Conservation (phyloP, 1,139 yeast species). For the Arxiozyma bovina region DNA sequence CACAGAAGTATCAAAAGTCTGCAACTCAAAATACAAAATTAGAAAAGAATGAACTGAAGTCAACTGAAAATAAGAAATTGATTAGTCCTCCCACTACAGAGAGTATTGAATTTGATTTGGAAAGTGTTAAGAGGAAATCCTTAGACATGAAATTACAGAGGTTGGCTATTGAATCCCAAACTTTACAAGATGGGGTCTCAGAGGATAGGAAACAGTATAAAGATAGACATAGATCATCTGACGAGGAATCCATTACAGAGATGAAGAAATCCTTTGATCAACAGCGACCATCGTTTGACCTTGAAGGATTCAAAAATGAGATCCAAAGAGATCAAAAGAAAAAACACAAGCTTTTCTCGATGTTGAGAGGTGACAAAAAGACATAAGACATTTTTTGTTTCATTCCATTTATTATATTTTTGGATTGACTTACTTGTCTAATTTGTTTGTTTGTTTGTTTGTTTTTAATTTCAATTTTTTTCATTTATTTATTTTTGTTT, state of each 20-base stretch:
- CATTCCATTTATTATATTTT: neutral
- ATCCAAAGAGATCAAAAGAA: constrained; percentile 10
- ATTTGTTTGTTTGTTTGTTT: no score
- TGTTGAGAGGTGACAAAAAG: constrained; percentile 19
- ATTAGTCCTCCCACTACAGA: constrained; percentile 20
- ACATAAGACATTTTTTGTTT: neutral
- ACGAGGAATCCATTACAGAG: neutral
- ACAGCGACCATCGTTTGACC: constrained; percentile 25
- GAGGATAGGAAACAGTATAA: neutral
- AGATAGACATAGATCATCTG: neutral
- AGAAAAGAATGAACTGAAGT: neutral
- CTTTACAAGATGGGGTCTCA: neutral
- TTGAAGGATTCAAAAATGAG: constrained; percentile 23
- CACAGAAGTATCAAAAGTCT: neutral
- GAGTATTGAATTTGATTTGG: constrained; percentile 26
- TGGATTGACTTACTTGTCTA: no score
- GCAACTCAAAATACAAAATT: neutral
- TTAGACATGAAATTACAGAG: constrained; percentile 26
- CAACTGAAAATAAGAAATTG: constrained; percentile 1
- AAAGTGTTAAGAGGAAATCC: constrained; percentile 18
- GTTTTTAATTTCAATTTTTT: no score
- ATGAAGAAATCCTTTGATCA: constrained; percentile 7
- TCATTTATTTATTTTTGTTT: no score
- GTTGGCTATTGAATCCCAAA: neutral
- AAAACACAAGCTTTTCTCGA: constrained; percentile 12